A percentile compares a stretch with the other conserved stretches of the same genome.
Evolutionary conservation across 495 filamentous ascomycete genomes (phyloP).

Genomic region (Glarea lozoyensis): DNA sequence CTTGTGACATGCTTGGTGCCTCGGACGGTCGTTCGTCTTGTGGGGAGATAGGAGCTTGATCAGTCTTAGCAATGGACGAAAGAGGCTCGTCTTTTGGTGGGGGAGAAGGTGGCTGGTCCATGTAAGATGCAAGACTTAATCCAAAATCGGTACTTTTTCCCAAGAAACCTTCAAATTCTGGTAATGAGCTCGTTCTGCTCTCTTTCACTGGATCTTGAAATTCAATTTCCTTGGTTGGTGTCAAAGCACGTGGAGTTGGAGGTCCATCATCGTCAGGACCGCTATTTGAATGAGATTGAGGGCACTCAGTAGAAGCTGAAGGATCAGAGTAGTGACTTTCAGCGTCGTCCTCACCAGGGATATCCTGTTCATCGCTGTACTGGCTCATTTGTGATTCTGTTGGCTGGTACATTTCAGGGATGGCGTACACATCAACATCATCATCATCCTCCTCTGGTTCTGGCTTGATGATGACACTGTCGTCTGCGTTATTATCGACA

Average conservation of each 20-base stretch:
- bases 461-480: slow-evolving; percentile 60
- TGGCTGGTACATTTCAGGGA: slow-evolving; percentile 51
- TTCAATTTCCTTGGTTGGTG: slow-evolving; percentile 23
- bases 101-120: slow-evolving; percentile 43
- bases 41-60: slow-evolving; percentile 36
- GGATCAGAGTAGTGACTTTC: slow-evolving; percentile 42
- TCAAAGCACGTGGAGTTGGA: slow-evolving; percentile 26
- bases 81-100: too few relatives aligned
- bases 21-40: slow-evolving; percentile 7
- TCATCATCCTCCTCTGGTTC: slow-evolving; percentile 46
- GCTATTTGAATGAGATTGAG: slow-evolving; percentile 19
- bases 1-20: slow-evolving; percentile 31
- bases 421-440: slow-evolving; percentile 58
- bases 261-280: slow-evolving; percentile 25
- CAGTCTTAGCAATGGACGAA: too few relatives aligned
- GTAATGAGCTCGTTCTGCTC: slow-evolving; percentile 27
- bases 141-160: slow-evolving; percentile 40
- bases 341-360: slow-evolving; percentile 28
- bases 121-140: slow-evolving; percentile 40
- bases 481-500: slow-evolving; percentile 34
- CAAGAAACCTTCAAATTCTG: slow-evolving; percentile 38
- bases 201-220: slow-evolving; percentile 14
- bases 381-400: slow-evolving; percentile 19
- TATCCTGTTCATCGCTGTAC: slow-evolving; percentile 37
- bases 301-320: slow-evolving; percentile 4